Evolutionary conservation across 1,139 yeast genomes (phyloP).

Genomic region (Kodamaea sp.): DNA sequence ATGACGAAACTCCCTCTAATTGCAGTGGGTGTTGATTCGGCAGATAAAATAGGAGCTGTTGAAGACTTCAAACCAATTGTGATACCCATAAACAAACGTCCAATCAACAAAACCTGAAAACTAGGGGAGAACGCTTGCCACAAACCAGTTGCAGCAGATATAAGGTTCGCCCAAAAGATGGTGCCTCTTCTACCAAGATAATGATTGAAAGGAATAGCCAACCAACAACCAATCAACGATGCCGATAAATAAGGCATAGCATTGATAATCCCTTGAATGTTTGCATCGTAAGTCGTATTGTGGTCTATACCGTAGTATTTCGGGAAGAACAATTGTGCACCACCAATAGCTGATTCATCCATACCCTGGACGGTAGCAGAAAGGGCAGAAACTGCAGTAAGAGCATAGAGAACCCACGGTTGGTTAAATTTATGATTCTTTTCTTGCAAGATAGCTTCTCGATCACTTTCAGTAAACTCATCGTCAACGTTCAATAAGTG

Average conservation of each 20-base stretch:
- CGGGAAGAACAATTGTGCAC: constrained; percentile 10
- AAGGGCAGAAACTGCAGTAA: constrained; percentile 6
- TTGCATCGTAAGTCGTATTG: constrained; percentile 7
- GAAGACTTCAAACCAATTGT: constrained; percentile 34
- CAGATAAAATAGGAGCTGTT: constrained; percentile 25
- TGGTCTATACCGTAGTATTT: constrained; percentile 6
- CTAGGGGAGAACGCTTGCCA: constrained; percentile 22
- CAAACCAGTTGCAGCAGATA: constrained; percentile 19
- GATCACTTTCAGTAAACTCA: constrained; percentile 1
- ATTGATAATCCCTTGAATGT: constrained; percentile 11
- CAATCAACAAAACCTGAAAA: constrained; percentile 19
- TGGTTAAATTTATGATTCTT: constrained; percentile 1
- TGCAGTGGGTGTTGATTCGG: constrained; percentile 21
- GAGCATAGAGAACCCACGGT: constrained; percentile 5
- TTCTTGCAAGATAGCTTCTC: constrained; percentile 1
- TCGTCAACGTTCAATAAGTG: neutral
- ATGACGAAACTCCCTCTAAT: constrained; percentile 27
- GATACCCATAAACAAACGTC: constrained; percentile 28
- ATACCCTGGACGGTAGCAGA: constrained; percentile 9
- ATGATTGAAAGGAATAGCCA: constrained; percentile 5
- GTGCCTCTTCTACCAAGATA: constrained; percentile 20
- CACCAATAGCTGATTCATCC: constrained; percentile 21
- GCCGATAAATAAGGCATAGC: constrained; percentile 14
- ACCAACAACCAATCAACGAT: constrained; percentile 4
- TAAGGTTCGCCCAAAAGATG: constrained; percentile 20